These are phyloP conservation scores for Lanmaoa rubissima DNA, from an alignment of 768 basidiomycete species.

Conservation along the genomic window DNA sequence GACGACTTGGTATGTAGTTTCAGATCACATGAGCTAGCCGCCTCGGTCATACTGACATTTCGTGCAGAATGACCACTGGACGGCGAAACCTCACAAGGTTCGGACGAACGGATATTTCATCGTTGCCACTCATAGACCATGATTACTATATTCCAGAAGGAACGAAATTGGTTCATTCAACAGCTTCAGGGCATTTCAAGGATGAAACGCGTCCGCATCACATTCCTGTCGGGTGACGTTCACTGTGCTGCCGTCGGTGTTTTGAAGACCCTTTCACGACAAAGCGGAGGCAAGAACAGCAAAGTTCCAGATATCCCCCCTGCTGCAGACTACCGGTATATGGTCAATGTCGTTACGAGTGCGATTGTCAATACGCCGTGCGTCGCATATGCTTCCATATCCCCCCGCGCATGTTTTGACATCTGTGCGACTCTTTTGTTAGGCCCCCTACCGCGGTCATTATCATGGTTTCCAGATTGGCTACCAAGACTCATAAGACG, in stretches of 20 bases:
- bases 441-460: conserved; percentile 72
- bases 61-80: conserved; percentile 90
- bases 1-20: conserved; percentile 73
- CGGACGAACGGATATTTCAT: background rate
- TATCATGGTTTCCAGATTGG: conserved; percentile 74
- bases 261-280: conserved; percentile 59
- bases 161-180: conserved; percentile 86
- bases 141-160: conserved; percentile 50
- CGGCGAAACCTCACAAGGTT: conserved; percentile 76
- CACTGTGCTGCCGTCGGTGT: conserved; percentile 86
- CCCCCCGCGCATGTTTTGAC: background rate
- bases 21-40: conserved; percentile 25
- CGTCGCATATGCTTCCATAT: conserved; percentile 27
- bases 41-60: conserved; percentile 44
- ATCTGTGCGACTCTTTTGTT: background rate
- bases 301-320: conserved; percentile 40
- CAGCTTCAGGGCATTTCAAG: conserved; percentile 73
- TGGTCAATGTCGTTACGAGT: conserved; percentile 86
- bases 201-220: conserved; percentile 64
- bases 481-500: conserved; percentile 81
- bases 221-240: conserved; percentile 90
- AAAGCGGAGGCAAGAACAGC: conserved; percentile 43
- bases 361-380: conserved; percentile 98
- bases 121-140: background rate
- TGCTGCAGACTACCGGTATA: conserved; percentile 72